These are phyloP conservation scores for Aspergillus haitiensis DNA, from an alignment of 495 filamentous ascomycete species.

Conservation along the genomic window DNA sequence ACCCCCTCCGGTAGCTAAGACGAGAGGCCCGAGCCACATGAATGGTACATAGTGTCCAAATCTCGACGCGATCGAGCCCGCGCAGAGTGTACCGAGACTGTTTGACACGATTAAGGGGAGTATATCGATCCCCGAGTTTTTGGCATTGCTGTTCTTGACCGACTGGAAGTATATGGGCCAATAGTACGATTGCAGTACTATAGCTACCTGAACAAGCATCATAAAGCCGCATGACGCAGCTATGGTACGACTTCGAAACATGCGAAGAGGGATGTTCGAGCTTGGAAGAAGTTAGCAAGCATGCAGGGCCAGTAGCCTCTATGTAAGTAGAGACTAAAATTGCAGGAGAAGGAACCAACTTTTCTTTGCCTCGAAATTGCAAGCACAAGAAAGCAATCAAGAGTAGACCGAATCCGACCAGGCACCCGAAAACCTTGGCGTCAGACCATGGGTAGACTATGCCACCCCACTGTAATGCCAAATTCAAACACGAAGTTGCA, in stretches of 20 bases:
- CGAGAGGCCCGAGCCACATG: conserved; percentile 19
- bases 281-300: conserved; percentile 2
- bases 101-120: conserved; percentile 36
- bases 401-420: conserved; percentile 34
- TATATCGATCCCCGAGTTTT: conserved; percentile 25
- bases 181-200: conserved; percentile 24
- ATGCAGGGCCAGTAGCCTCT: not conserved
- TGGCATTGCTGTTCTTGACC: conserved; percentile 21
- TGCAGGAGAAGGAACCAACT: not conserved
- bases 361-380: not conserved
- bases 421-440: conserved; percentile 28
- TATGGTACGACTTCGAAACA: conserved; percentile 38
- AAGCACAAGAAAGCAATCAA: conserved; percentile 25
- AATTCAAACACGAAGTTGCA: conserved; percentile 34
- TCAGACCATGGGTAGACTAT: conserved; percentile 31
- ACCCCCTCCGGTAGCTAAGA: conserved; percentile 45
- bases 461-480: conserved; percentile 43
- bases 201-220: conserved; percentile 6
- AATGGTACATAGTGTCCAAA: conserved; percentile 28
- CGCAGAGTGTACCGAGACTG: conserved; percentile 5
- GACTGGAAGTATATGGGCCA: conserved; percentile 30
- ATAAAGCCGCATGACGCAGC: conserved; percentile 26
- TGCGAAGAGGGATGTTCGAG: conserved; percentile 37
- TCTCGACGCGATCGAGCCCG: conserved; percentile 8
- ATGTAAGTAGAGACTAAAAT: too few species aligned